A percentile compares a stretch with the other conserved stretches of the same genome.
phyloP scores from a whole-genome alignment of 306 rosid species.

The Cucumis melo region DNA sequence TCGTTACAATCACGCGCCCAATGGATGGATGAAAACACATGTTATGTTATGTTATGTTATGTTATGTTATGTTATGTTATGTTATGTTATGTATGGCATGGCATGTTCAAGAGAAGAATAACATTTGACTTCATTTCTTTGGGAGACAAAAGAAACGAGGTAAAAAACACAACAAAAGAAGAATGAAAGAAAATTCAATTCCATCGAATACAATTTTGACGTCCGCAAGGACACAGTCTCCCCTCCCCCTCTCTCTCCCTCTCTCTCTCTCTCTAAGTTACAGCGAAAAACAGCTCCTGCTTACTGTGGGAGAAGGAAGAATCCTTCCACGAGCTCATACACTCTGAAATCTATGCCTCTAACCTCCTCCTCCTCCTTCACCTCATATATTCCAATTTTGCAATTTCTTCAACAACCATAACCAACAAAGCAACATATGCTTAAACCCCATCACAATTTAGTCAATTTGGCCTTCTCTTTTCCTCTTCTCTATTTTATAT shows the following conservation, averaged over 20 bases:
- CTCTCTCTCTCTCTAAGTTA: slow-evolving; percentile 17
- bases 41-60: background rate
- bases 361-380: slow-evolving; percentile 8
- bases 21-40: background rate
- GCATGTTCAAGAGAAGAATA: slow-evolving; percentile 20
- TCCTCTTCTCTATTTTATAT: background rate
- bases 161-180: slow-evolving; percentile 4
- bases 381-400: background rate
- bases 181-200: slow-evolving; percentile 71
- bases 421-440: background rate
- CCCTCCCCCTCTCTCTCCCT: slow-evolving; percentile 39
- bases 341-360: slow-evolving; percentile 44
- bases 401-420: background rate
- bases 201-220: slow-evolving; percentile 80
- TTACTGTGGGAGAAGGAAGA: slow-evolving; percentile 21
- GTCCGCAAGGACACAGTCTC: slow-evolving; percentile 56
- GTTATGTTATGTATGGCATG: background rate
- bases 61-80: background rate
- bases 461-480: background rate
- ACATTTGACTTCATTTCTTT: slow-evolving; percentile 55
- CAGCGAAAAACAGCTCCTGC: slow-evolving; percentile 26
- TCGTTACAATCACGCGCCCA: background rate
- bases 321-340: background rate
- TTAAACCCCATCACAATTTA: background rate
- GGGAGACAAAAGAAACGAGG: slow-evolving; percentile 4